Percentiles rank a stretch among this genome's conserved stretches.
Conservation (phyloP, 805 yeast species). For the Cyberlindnera sargentensis region DNA sequence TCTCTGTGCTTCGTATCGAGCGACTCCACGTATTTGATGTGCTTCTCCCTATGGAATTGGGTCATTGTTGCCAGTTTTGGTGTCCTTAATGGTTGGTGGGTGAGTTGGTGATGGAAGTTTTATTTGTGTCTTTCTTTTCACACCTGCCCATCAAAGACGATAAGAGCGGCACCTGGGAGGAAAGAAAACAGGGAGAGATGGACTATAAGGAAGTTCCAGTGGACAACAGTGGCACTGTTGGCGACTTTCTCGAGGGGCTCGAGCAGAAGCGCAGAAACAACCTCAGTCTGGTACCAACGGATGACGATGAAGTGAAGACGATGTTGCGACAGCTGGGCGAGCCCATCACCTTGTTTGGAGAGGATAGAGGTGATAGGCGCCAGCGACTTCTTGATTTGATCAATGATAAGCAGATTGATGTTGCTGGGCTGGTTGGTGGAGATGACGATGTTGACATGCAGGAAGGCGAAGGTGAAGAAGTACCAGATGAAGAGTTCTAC, state of each 20-base stretch:
- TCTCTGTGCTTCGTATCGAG: conserved; percentile 50
- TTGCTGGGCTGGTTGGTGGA: conserved; percentile 7
- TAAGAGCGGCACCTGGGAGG: background rate
- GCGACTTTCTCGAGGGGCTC: conserved; percentile 21
- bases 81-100: background rate
- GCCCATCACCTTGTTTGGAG: conserved; percentile 52
- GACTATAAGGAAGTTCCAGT: conserved; percentile 18
- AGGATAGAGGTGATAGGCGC: conserved; percentile 54
- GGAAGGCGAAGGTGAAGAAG: conserved; percentile 33
- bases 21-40: conserved; percentile 47
- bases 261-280: conserved; percentile 24
- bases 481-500: conserved; percentile 72
- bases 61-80: background rate
- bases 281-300: conserved; percentile 45
- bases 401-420: conserved; percentile 24
- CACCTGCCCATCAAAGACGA: too few species aligned
- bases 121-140: background rate
- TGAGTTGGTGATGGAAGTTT: background rate
- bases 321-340: conserved; percentile 43
- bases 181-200: conserved; percentile 1
- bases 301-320: conserved; percentile 54
- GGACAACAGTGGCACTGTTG: conserved; percentile 24
- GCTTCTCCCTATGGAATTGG: conserved; percentile 36
- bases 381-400: conserved; percentile 47
- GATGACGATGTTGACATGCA: conserved; percentile 14